Conservation (phyloP, 345 rosid genomes). For the Moricandia arvensis region DNA sequence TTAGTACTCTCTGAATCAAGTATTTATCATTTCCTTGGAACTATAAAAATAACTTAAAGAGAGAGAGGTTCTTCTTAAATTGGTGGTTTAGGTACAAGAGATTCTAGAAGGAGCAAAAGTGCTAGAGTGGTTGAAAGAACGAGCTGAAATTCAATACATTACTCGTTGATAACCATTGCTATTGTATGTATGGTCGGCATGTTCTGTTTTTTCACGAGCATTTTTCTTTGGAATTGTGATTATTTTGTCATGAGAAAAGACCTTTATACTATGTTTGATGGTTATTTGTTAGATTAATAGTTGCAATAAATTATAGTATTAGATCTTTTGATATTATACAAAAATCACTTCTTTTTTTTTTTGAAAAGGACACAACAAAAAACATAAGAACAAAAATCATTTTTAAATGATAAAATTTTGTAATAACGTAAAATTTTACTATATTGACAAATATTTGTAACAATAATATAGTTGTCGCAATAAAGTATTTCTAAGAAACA, state of each 20-base stretch:
- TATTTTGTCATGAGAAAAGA: constrained; percentile 2
- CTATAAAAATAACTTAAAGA: constrained; percentile 10
- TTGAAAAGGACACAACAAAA: too few species aligned
- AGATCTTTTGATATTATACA: too few species aligned
- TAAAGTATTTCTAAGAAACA: too few species aligned
- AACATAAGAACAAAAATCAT: too few species aligned
- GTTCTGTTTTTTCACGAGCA: constrained; percentile 2
- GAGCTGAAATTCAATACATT: constrained; percentile 63
- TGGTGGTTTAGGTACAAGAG: constrained; percentile 71
- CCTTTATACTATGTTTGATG: neutral
- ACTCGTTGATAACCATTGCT: constrained; percentile 43
- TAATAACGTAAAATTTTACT: too few species aligned
- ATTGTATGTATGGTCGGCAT: neutral
- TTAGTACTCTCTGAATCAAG: constrained; percentile 33
- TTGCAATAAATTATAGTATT: neutral
- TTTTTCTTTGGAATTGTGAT: neutral
- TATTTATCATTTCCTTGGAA: neutral
- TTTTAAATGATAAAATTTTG: too few species aligned
- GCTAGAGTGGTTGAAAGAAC: constrained; percentile 90
- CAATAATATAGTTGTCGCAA: too few species aligned
- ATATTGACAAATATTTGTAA: too few species aligned
- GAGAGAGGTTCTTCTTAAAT: constrained; percentile 1
- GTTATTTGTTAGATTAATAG: neutral
- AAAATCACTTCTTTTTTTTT: too few species aligned
- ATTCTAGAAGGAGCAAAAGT: constrained; percentile 91